phyloP scores from a whole-genome alignment of 2,329 filamentous ascomycete species.

The Peltaster fructicola region DNA sequence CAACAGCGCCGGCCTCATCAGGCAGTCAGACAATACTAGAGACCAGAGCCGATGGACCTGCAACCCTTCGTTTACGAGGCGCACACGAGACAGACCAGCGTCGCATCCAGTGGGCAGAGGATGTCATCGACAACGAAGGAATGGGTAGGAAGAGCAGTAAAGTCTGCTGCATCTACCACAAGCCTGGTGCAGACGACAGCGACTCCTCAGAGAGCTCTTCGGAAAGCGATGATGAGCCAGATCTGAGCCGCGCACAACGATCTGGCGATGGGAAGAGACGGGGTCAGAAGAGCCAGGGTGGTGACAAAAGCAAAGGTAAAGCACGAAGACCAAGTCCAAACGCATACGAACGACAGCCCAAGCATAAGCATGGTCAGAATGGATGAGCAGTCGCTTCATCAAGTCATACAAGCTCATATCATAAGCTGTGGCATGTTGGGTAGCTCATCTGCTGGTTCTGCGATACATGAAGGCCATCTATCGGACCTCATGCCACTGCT shows the following conservation, averaged over 20 bases:
- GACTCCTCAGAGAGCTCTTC: conserved; percentile 40
- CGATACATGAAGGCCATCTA: no score
- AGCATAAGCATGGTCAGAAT: conserved; percentile 19
- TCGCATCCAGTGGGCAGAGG: conserved; percentile 79
- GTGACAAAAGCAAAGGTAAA: conserved; percentile 22
- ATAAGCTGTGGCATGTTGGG: no score
- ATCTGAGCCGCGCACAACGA: conserved; percentile 30
- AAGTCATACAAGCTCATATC: no score
- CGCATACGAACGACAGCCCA: conserved; percentile 63
- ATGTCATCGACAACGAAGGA: conserved; percentile 88
- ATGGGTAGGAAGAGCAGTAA: conserved; percentile 89
- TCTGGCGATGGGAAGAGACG: conserved; percentile 32
- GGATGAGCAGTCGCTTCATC: no score
- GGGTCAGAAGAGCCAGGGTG: conserved; percentile 13
- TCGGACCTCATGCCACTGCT: no score
- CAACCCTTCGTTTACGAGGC: conserved; percentile 24
- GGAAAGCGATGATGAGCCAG: conserved; percentile 37
- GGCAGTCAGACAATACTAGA: conserved; percentile 18
- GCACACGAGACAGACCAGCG: conserved; percentile 27
- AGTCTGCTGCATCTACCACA: conserved; percentile 99
- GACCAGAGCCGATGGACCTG: conserved; percentile 11
- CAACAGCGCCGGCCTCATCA: conserved; percentile 10
- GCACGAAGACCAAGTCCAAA: conserved; percentile 51
- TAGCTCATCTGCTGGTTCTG: no score
- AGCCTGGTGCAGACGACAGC: conserved; percentile 65